Conservation (phyloP, 805 yeast genomes). For the Myxozyma lipomycoides region DNA sequence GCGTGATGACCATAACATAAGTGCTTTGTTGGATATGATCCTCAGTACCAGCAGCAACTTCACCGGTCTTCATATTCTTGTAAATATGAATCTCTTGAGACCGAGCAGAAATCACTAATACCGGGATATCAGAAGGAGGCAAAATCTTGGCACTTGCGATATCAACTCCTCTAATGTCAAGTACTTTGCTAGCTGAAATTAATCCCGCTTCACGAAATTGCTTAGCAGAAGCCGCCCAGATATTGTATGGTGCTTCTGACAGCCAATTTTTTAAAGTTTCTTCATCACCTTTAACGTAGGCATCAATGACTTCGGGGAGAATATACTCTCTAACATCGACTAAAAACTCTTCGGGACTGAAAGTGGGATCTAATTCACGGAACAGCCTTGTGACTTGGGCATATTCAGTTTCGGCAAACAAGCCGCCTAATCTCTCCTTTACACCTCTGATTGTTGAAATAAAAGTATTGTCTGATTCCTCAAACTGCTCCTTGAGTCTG, state of each 20-base stretch:
- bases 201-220: slow-evolving; percentile 87
- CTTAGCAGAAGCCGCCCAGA: slow-evolving; percentile 89
- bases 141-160: slow-evolving; percentile 80
- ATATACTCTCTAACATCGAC: slow-evolving; percentile 85
- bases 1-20: slow-evolving; percentile 94
- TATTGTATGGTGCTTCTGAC: slow-evolving; percentile 94
- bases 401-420: slow-evolving; percentile 93
- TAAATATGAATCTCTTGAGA: slow-evolving; percentile 93
- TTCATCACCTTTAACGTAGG: slow-evolving; percentile 88
- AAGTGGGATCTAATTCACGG: slow-evolving; percentile 84
- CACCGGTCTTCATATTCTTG: slow-evolving; percentile 87
- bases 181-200: slow-evolving; percentile 82
- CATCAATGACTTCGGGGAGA: slow-evolving; percentile 92
- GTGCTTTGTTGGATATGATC: slow-evolving; percentile 87
- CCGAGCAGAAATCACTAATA: slow-evolving; percentile 86
- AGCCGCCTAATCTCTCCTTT: slow-evolving; percentile 73
- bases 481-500: slow-evolving; percentile 59
- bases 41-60: slow-evolving; percentile 92
- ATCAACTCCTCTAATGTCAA: slow-evolving; percentile 94
- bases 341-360: slow-evolving; percentile 72
- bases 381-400: slow-evolving; percentile 87
- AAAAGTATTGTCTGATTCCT: slow-evolving; percentile 90
- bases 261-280: slow-evolving; percentile 82
- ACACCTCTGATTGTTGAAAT: slow-evolving; percentile 76
- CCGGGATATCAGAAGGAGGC: slow-evolving; percentile 90